phyloP scores from a whole-genome alignment of 306 rosid species.

The Cyclanthera cordifolia region DNA sequence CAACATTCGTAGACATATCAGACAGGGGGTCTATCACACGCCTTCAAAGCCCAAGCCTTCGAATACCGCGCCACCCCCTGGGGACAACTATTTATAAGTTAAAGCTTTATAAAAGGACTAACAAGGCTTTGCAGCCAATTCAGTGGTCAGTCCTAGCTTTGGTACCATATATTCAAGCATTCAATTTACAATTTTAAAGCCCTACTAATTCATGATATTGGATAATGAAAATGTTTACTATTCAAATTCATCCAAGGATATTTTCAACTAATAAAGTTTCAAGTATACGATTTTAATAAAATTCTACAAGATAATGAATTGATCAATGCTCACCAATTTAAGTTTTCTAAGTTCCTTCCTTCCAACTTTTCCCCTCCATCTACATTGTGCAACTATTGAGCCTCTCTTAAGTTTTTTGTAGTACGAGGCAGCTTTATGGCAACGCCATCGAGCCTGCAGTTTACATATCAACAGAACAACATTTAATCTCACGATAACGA shows the following conservation, averaged over 20 bases:
- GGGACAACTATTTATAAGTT: background rate
- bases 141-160: background rate
- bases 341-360: slow-evolving; percentile 82
- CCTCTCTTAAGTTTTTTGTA: slow-evolving; percentile 72
- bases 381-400: slow-evolving; percentile 60
- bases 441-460: slow-evolving; percentile 77
- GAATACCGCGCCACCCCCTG: no score
- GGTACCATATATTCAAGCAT: background rate
- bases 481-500: slow-evolving; percentile 1
- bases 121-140: background rate
- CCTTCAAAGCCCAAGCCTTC: no score
- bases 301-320: background rate
- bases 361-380: slow-evolving; percentile 68
- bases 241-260: background rate
- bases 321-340: slow-evolving; percentile 54
- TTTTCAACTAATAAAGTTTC: background rate
- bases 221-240: background rate
- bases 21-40: no score
- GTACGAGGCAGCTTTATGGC: slow-evolving; percentile 58
- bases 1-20: no score
- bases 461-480: slow-evolving; percentile 1
- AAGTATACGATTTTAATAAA: background rate
- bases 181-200: background rate
- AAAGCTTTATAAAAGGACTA: background rate
- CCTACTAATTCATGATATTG: background rate